Evolutionary conservation across 1,139 yeast genomes (phyloP).

Genomic region (Scheffersomyces parashehatae): DNA sequence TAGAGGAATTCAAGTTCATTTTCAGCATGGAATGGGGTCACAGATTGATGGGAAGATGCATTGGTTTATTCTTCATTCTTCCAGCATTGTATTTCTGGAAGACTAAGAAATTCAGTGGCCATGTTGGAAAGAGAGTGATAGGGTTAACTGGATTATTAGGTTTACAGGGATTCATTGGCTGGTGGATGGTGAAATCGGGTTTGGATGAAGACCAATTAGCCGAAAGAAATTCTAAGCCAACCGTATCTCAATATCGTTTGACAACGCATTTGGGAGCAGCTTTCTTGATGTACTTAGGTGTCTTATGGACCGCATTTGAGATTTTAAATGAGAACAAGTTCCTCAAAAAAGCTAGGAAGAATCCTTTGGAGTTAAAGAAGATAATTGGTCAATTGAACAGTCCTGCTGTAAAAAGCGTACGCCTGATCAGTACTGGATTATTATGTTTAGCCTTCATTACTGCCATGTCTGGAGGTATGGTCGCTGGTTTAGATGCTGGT

Average conservation of each 20-base stretch:
- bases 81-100: conserved; percentile 85
- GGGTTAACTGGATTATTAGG: conserved; percentile 80
- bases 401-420: conserved; percentile 58
- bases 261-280: conserved; percentile 97
- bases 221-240: conserved; percentile 85
- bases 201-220: conserved; percentile 77
- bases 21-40: conserved; percentile 99
- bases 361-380: conserved; percentile 56
- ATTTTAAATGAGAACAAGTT: conserved; percentile 76
- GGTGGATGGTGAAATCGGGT: conserved; percentile 99
- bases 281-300: conserved; percentile 81
- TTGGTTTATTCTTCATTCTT: conserved; percentile 77
- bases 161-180: conserved; percentile 92
- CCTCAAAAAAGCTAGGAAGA: conserved; percentile 37
- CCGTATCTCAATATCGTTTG: conserved; percentile 92
- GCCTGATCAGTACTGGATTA: conserved; percentile 55
- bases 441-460: conserved; percentile 76
- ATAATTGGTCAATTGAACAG: conserved; percentile 52
- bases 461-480: conserved; percentile 97
- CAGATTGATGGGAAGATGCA: conserved; percentile 85
- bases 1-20: conserved; percentile 93
- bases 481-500: conserved; percentile 98
- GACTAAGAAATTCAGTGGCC: conserved; percentile 63
- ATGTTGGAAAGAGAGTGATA: conserved; percentile 66
- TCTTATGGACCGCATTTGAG: conserved; percentile 87